Evolutionary conservation across 1,284 basidiomycete genomes (phyloP), one percentile per base, ranked within the genome.

Genomic region (Malassezia slooffiae): DNA sequence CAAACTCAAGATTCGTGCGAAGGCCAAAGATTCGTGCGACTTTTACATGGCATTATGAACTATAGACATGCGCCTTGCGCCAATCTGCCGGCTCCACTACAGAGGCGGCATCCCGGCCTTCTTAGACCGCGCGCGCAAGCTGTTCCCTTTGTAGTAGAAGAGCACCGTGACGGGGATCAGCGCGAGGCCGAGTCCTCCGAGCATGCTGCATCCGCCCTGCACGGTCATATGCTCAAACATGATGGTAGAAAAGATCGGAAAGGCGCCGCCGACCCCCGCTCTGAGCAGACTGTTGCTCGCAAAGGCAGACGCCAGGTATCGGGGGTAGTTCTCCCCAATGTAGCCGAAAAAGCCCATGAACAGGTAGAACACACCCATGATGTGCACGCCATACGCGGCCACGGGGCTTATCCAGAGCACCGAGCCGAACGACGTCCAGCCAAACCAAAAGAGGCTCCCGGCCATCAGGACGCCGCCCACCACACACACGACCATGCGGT

Each of bases 401-500:
- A 68, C 48, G 0, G 70, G 67, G 2, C 60, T 58, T 20, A 70
- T 67, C 62, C 68, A 70, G 40, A 64, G 61, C 3, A 61, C 49
- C 15, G 48, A 44, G 1, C 42, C 42, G 24, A 55, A 47, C 3
- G 69, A 52, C 2, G 63, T 54, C 71, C 71, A 72, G 10, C 67
- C 71, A 34, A 70, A 71, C 17, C 69, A 51, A 34, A 86, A 77
- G 10, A 86, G 70, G 17, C 81, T 81, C 33, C 82, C 64, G 0
- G 82, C 82, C 2, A 80, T 77, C 44, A 83, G 79, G 30, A 81
- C 67, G 0, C 80, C 79, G 1, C 80, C 82, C 47, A 82, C 73
- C 55, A 85, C 43, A 1, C 61, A 61, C 13, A 66, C 55, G 6
- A 54, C 40, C 22, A 72, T 46, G 1, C 69, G 52, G 32, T 61